Percentiles rank a stretch among this genome's conserved stretches.
Evolutionary conservation across 2,329 filamentous ascomycete genomes (phyloP).

Genomic region (Cercospora nicotianae): DNA sequence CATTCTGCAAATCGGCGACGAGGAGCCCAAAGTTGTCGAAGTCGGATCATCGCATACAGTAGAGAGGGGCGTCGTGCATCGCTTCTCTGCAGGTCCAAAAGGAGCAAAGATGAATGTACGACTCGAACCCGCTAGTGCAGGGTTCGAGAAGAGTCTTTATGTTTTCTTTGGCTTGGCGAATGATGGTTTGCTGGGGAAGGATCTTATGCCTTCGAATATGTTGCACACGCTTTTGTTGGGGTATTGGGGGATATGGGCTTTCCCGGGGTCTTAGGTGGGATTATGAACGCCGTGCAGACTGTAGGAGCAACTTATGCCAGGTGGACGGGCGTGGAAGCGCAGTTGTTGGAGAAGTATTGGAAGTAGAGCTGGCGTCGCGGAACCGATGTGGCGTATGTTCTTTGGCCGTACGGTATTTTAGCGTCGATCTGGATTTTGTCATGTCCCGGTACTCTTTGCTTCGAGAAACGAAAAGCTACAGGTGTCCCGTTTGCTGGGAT

Average conservation of each 20-base stretch:
- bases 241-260: not conserved
- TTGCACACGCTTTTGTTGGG: not conserved
- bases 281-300: not conserved
- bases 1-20: not conserved
- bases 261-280: not conserved
- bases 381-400: not conserved
- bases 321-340: not conserved
- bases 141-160: not conserved
- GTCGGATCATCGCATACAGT: not conserved
- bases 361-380: not conserved
- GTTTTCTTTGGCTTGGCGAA: not conserved
- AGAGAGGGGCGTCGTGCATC: not conserved
- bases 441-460: not conserved
- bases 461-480: not conserved
- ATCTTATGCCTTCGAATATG: not conserved
- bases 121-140: not conserved
- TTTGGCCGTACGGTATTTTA: slow-evolving; percentile 1
- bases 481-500: not conserved
- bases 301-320: not conserved
- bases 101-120: not conserved
- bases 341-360: not conserved
- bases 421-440: not conserved
- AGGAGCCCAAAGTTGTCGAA: not conserved
- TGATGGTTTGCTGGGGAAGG: not conserved
- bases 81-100: not conserved